Evolutionary conservation across 1,139 yeast species (phyloP).

Genomic region (Saccharomyces hybrid): DNA sequence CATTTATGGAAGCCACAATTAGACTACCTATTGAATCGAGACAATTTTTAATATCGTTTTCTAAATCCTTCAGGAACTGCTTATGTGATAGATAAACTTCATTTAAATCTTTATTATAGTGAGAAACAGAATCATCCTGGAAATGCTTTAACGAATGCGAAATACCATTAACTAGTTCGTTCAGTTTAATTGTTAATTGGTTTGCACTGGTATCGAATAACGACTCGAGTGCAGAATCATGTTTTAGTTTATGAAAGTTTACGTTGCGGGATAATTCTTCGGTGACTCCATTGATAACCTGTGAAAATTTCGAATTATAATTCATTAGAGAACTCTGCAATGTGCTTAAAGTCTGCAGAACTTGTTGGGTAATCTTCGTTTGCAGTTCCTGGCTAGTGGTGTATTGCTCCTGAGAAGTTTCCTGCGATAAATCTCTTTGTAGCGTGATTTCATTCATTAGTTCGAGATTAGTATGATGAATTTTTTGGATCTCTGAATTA

Average conservation of each 20-base stretch:
- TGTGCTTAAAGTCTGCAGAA: not conserved
- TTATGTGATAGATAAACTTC: not conserved
- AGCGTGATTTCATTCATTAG: constrained; percentile 12
- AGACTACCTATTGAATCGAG: not conserved
- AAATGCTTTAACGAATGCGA: not conserved
- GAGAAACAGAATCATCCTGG: not conserved
- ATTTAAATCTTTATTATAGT: not conserved
- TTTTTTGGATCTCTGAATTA: constrained; percentile 18
- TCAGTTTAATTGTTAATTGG: not conserved
- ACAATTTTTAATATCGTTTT: not conserved
- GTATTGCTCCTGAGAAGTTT: not conserved
- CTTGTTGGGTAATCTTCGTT: not conserved
- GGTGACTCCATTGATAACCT: not conserved
- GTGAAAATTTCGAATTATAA: constrained; percentile 5
- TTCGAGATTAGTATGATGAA: constrained; percentile 18
- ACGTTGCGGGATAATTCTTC: not conserved
- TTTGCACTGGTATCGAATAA: not conserved
- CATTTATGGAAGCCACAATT: not conserved
- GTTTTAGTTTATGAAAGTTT: not conserved
- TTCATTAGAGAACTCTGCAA: constrained; percentile 6
- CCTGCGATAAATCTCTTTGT: constrained; percentile 15
- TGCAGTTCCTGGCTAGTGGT: not conserved
- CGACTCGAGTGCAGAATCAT: not conserved
- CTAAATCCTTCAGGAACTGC: not conserved
- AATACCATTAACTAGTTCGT: not conserved